Percentiles rank a stretch among this genome's conserved stretches.
Conservation (phyloP, 208 protist genomes). For the Trypanosoma platydactyli region DNA sequence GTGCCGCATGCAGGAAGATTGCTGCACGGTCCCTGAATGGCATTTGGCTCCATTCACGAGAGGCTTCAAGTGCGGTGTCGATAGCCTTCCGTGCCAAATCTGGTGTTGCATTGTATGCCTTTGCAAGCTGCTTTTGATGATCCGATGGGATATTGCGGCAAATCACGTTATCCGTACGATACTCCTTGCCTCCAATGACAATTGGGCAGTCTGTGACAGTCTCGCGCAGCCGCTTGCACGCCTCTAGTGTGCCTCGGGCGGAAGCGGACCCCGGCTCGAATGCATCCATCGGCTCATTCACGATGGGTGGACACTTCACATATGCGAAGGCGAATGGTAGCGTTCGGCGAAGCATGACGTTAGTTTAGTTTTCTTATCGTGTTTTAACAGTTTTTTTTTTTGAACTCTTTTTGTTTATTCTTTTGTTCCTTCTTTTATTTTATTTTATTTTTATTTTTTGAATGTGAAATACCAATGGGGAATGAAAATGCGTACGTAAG, state of each 20-base stretch:
- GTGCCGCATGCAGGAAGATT: slow-evolving; percentile 94
- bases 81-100: slow-evolving; percentile 91
- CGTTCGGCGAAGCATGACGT: slow-evolving; percentile 72
- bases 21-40: slow-evolving; percentile 91
- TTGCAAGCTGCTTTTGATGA: slow-evolving; percentile 74
- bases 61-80: slow-evolving; percentile 75
- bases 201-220: slow-evolving; percentile 83
- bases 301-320: slow-evolving; percentile 60
- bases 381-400: not conserved
- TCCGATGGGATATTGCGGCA: slow-evolving; percentile 75
- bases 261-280: slow-evolving; percentile 80
- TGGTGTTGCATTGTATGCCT: slow-evolving; percentile 81
- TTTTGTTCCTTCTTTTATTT: not conserved
- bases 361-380: not conserved
- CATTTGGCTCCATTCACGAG: slow-evolving; percentile 70
- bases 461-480: no score
- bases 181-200: slow-evolving; percentile 88
- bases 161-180: slow-evolving; percentile 70
- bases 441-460: not conserved
- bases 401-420: not conserved
- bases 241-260: slow-evolving; percentile 53
- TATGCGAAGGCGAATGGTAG: slow-evolving; percentile 56
- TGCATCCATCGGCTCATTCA: slow-evolving; percentile 88
- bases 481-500: not conserved
- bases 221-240: slow-evolving; percentile 64